Evolutionary conservation across 2,329 filamentous ascomycete genomes (phyloP).

Genomic region (Cladosporium oxysporum): DNA sequence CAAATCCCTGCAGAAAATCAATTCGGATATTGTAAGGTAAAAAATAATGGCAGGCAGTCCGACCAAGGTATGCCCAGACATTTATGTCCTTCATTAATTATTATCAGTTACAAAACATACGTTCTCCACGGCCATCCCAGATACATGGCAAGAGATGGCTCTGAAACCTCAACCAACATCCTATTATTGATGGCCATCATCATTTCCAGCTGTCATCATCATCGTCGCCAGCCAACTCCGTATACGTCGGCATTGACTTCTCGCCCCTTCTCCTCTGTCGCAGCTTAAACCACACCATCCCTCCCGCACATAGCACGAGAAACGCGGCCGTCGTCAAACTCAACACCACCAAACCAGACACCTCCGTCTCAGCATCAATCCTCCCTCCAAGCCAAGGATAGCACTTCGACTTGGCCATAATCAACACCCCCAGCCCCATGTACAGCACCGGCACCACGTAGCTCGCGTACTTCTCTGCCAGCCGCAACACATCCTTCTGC

Average conservation of each 20-base stretch:
- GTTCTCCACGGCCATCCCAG: neutral
- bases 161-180: too few relatives aligned
- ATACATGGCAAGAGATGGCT: too few relatives aligned
- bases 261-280: neutral
- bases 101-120: neutral
- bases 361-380: neutral
- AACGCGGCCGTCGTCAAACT: neutral
- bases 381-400: slow-evolving; percentile 9
- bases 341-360: neutral
- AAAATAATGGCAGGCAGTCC: neutral
- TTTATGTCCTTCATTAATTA: neutral
- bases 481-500: slow-evolving; percentile 3
- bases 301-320: neutral
- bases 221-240: neutral
- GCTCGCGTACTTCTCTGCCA: slow-evolving; percentile 4
- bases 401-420: neutral
- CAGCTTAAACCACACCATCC: neutral
- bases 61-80: too few relatives aligned
- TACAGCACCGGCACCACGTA: slow-evolving; percentile 1
- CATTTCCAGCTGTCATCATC: neutral
- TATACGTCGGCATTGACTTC: neutral
- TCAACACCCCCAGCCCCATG: slow-evolving; percentile 1
- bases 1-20: neutral
- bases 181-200: too few relatives aligned
- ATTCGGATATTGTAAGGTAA: neutral